Conservation (phyloP, 1,139 yeast species). For the Yamadazyma taylorii region DNA sequence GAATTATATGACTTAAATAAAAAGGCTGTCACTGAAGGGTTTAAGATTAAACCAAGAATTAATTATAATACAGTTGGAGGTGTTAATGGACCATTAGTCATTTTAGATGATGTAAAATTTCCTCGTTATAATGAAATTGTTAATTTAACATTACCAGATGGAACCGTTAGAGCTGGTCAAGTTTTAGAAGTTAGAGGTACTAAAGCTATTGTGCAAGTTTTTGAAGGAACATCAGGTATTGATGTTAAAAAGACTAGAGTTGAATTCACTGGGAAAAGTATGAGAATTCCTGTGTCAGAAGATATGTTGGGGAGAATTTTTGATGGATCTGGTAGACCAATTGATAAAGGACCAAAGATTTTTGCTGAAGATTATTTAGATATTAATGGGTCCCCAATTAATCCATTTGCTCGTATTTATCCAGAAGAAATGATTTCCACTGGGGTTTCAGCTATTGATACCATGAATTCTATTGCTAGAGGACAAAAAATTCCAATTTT, state of each 20-base stretch:
- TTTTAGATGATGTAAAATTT: slow-evolving; percentile 92
- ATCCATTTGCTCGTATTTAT: slow-evolving; percentile 96
- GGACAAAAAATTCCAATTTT: slow-evolving; percentile 99
- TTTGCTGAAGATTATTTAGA: slow-evolving; percentile 98
- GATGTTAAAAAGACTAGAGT: slow-evolving; percentile 97
- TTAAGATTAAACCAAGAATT: slow-evolving; percentile 84
- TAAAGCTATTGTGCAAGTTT: slow-evolving; percentile 97
- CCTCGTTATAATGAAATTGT: slow-evolving; percentile 97
- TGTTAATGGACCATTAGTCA: slow-evolving; percentile 96
- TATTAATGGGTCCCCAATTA: slow-evolving; percentile 97
- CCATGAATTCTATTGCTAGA: slow-evolving; percentile 99
- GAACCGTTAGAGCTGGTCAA: slow-evolving; percentile 92
- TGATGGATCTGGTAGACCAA: slow-evolving; percentile 98
- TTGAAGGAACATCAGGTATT: slow-evolving; percentile 96
- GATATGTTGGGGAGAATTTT: slow-evolving; percentile 97
- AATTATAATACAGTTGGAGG: slow-evolving; percentile 96
- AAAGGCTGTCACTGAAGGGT: slow-evolving; percentile 88
- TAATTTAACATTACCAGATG: slow-evolving; percentile 93
- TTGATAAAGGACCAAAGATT: slow-evolving; percentile 96
- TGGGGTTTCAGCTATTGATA: slow-evolving; percentile 97
- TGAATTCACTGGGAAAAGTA: slow-evolving; percentile 92
- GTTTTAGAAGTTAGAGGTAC: slow-evolving; percentile 96
- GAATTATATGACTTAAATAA: slow-evolving; percentile 78
- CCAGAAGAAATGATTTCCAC: slow-evolving; percentile 99
- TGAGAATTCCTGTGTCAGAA: slow-evolving; percentile 93